phyloP scores from a whole-genome alignment of 495 filamentous ascomycete species.

The Patellaria atrata region DNA sequence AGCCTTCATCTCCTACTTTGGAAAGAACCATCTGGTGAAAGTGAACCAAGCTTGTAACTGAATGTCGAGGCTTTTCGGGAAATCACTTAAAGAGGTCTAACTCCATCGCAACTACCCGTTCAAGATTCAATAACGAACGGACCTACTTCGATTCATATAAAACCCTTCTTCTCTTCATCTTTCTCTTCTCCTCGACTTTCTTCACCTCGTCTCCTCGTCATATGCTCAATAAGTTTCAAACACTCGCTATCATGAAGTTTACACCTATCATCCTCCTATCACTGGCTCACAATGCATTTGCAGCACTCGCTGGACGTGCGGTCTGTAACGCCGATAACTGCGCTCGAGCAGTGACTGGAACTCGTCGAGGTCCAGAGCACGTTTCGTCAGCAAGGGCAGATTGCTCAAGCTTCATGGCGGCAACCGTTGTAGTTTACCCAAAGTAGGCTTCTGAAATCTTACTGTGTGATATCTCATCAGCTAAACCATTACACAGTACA shows the following conservation, averaged over 20 bases:
- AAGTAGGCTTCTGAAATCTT: constrained; percentile 4
- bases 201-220: too few species aligned
- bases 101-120: background rate
- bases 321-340: constrained; percentile 11
- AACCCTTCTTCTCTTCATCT: background rate
- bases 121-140: background rate
- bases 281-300: constrained; percentile 4
- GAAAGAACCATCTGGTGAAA: too few species aligned
- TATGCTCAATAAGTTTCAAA: too few species aligned
- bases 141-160: background rate
- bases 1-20: too few species aligned
- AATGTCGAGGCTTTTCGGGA: background rate
- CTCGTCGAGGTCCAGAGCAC: constrained; percentile 8
- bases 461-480: constrained; percentile 2
- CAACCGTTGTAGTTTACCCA: constrained; percentile 7
- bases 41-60: too few species aligned
- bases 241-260: constrained; percentile 10
- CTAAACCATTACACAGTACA: constrained; percentile 1
- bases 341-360: constrained; percentile 13
- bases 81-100: background rate
- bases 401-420: constrained; percentile 13
- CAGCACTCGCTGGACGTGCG: constrained; percentile 2
- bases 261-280: constrained; percentile 1
- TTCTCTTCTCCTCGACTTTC: too few species aligned
- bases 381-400: constrained; percentile 6